A percentile compares a stretch with the other conserved stretches of the same genome.
phyloP scores from a whole-genome alignment of 805 yeast genomes.

The Saturnispora diversa region DNA sequence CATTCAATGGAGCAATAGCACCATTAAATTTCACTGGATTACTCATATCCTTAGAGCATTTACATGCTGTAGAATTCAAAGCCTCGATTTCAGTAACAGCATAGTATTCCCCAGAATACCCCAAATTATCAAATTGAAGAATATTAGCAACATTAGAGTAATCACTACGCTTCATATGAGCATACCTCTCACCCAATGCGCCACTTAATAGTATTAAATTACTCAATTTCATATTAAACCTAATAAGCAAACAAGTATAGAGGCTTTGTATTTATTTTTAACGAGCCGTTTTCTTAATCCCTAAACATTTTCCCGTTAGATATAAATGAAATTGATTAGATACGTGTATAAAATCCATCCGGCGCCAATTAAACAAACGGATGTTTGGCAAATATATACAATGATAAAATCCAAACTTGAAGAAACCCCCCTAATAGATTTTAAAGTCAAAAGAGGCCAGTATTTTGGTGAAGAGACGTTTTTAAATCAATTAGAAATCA shows the following conservation, averaged over 20 bases:
- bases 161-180: background rate
- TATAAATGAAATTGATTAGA: background rate
- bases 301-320: no score
- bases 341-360: conserved; percentile 15
- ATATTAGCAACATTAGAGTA: conserved; percentile 31
- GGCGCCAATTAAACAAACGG: conserved; percentile 16
- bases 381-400: conserved; percentile 20
- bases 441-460: conserved; percentile 15
- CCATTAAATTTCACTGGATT: conserved; percentile 40
- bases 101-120: conserved; percentile 45
- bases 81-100: conserved; percentile 39
- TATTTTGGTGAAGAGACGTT: conserved; percentile 14
- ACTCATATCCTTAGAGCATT: conserved; percentile 35
- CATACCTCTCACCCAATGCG: background rate
- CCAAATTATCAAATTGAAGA: conserved; percentile 46
- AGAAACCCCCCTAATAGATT: conserved; percentile 13
- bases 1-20: conserved; percentile 55
- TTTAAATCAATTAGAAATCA: conserved; percentile 13
- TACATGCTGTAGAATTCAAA: conserved; percentile 36
- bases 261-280: background rate
- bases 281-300: no score
- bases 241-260: no score
- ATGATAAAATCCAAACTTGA: background rate
- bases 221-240: background rate
- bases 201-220: background rate